Evolutionary conservation across 257 asterid species (phyloP).

Genomic region (Petrea volubilis): DNA sequence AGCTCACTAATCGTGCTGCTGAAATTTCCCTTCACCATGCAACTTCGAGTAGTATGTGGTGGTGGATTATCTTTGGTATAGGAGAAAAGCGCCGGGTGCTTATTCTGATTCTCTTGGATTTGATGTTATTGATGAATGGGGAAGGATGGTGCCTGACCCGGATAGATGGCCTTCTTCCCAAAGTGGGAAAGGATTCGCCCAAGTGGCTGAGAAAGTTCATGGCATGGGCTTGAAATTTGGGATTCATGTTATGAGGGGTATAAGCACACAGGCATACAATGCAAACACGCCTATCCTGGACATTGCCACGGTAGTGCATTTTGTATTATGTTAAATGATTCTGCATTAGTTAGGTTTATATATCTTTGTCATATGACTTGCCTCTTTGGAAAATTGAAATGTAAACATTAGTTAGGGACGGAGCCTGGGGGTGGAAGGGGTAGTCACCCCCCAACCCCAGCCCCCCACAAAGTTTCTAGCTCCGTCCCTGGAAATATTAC

Average conservation of each 20-base stretch:
- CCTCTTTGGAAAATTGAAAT: neutral
- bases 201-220: conserved; percentile 76
- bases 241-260: conserved; percentile 93
- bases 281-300: conserved; percentile 85
- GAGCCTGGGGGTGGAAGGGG: too few relatives aligned
- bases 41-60: conserved; percentile 70
- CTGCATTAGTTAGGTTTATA: neutral
- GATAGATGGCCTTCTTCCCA: conserved; percentile 89
- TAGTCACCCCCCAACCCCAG: too few relatives aligned
- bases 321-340: neutral
- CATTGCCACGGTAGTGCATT: conserved; percentile 54
- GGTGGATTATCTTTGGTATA: conserved; percentile 97
- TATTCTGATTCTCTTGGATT: conserved; percentile 77
- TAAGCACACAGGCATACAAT: conserved; percentile 79
- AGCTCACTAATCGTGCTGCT: neutral
- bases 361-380: neutral
- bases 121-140: conserved; percentile 94
- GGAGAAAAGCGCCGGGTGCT: conserved; percentile 84
- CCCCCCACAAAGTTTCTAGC: too few relatives aligned
- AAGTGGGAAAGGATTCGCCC: conserved; percentile 71
- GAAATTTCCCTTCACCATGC: conserved; percentile 5
- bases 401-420: neutral
- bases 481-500: neutral
- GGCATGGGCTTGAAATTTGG: conserved; percentile 91
- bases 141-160: conserved; percentile 94